phyloP scores from a whole-genome alignment of 768 basidiomycete genomes.

The Psilocybe subaeruginosa region DNA sequence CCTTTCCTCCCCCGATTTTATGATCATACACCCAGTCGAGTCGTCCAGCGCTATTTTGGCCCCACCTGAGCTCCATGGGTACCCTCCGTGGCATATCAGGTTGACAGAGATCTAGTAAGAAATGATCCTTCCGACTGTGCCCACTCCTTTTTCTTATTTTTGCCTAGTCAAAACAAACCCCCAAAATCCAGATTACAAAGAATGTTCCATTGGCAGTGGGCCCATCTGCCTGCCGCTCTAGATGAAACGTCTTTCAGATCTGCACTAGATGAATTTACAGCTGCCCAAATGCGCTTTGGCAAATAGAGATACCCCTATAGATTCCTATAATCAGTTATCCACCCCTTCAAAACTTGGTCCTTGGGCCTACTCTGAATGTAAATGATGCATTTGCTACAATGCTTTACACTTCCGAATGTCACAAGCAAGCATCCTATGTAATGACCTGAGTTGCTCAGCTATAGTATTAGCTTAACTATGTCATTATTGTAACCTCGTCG shows the following conservation, averaged over 20 bases:
- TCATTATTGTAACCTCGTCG: no score
- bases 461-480: no score
- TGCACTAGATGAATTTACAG: constrained; percentile 74
- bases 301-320: constrained; percentile 44
- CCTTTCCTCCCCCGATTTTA: constrained; percentile 72
- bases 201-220: constrained; percentile 12
- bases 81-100: constrained; percentile 86
- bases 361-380: no score
- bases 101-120: constrained; percentile 77
- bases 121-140: neutral
- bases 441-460: no score
- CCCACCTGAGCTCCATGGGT: constrained; percentile 72
- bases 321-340: neutral
- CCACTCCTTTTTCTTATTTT: constrained; percentile 8
- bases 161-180: constrained; percentile 33
- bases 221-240: constrained; percentile 31
- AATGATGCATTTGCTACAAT: no score
- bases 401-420: no score
- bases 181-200: constrained; percentile 12
- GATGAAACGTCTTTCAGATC: constrained; percentile 63
- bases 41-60: constrained; percentile 35
- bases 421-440: no score
- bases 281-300: constrained; percentile 79
- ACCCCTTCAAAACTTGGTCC: neutral
- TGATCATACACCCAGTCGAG: constrained; percentile 69